A percentile compares a stretch with the other conserved stretches of the same genome.
phyloP scores from a whole-genome alignment of 2,329 filamentous ascomycete genomes.

The Exophiala sp. region DNA sequence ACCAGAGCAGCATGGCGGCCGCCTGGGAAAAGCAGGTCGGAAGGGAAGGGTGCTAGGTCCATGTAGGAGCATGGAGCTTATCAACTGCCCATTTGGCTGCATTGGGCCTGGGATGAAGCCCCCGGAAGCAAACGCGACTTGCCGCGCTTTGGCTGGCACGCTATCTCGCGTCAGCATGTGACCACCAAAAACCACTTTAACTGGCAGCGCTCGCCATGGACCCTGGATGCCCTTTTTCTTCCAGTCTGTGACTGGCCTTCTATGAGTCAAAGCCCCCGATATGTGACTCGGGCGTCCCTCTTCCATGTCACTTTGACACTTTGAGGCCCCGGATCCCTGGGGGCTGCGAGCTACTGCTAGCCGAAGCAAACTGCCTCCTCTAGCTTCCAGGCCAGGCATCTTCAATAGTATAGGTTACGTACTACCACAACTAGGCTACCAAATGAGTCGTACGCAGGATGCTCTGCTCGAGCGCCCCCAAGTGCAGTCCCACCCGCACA shows the following conservation, averaged over 20 bases:
- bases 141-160: constrained; percentile 11
- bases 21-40: constrained; percentile 3
- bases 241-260: constrained; percentile 7
- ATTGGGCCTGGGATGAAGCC: constrained; percentile 14
- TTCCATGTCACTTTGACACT: constrained; percentile 9
- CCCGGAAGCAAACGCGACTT: constrained; percentile 11
- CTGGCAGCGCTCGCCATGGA: too few species aligned
- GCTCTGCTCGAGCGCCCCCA: background rate
- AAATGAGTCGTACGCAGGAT: background rate
- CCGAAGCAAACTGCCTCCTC: constrained; percentile 13
- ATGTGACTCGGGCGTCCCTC: background rate
- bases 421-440: background rate
- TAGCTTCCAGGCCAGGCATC: constrained; percentile 9
- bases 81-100: constrained; percentile 4
- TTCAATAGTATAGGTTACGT: background rate
- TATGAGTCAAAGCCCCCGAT: constrained; percentile 12
- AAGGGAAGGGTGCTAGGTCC: constrained; percentile 3
- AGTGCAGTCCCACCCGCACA: background rate
- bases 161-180: constrained; percentile 14
- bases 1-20: constrained; percentile 6
- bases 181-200: too few species aligned
- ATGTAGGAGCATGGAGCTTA: constrained; percentile 1
- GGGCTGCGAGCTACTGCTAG: constrained; percentile 7
- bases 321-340: constrained; percentile 12
- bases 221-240: too few species aligned